Evolutionary conservation across 2,329 filamentous ascomycete species (phyloP), one percentile per base, ranked within the genome.

Genomic region (Neonectria sp.): DNA sequence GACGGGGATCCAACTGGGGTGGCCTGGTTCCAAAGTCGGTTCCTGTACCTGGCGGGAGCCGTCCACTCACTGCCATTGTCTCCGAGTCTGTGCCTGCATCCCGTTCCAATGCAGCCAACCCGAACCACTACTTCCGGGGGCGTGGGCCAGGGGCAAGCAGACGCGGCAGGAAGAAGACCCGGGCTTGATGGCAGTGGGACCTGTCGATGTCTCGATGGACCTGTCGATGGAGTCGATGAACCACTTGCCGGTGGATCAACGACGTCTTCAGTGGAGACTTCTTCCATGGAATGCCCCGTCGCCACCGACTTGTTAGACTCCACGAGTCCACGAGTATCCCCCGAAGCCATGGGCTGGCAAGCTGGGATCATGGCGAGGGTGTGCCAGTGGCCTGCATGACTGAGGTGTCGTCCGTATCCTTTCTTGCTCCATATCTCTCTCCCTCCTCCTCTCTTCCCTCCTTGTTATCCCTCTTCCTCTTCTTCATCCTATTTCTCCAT

Each of bases 361-460:
- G 49, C 37, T 33, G 61, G 58, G 60, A 52, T 52, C 67, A 46
- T 60, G 63, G 60, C 24, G 46, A 63, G 57, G 60, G 64, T 58
- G 67, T 45, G 40, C 40, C 9, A 21, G 40, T 40, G 37, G 69
- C 63, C 64, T 70, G 62, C 64, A 69, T 65, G 59, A 59, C 63
- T 67, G 21, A 67, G 49, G 68, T 71, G 49, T 71, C 67, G 53
- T 66, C 63, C 61, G 55, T 55, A 37, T 46, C 43, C 67, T 27
- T 66, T 60, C 65, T 48, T 35, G 21, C 21, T 25, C 35, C 46
- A 43, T 61, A 25, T 61, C 37, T 45, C 62, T 57, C 45, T 31
- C 17, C 25, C 58, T 53, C 25, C 43, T 37, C 25, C 57, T 52
- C 48, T 69, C 45, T 55, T 65, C 58, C 67, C 55, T 55, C 40